Base-by-base conservation (phyloP, 192 early-diverging fungal species). In the Backusella tuberculispora region DNA sequence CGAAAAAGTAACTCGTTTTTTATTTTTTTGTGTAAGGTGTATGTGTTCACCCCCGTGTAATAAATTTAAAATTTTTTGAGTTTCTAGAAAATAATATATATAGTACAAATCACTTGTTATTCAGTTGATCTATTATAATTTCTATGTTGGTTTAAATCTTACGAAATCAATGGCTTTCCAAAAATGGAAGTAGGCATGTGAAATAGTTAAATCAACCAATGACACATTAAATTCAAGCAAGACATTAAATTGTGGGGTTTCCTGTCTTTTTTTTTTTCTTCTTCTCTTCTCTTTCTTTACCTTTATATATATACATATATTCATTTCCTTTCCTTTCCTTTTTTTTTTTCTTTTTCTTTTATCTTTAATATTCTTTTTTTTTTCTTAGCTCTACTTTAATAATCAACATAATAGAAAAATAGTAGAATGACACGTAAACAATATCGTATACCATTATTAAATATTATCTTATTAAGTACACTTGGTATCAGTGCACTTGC, bases 401-500 rank as follows among this genome's bases (percentile, higher is more conserved):
- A 53, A 60, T 26, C 19, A 60, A 24, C 53, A 60, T 24, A 60
- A 24, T 60, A 60, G 21, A 60, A 60, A 26, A 56, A 4, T 26
- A 60, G 24, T 56, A 60, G n/a, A 60, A 60, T 60, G 53, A 10
- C 53, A 60, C 53, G 53, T 60, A 60, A 60, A 60, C 53, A 60
- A 60, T 60, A 60, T 60, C 53, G 53, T 26, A 19, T 60, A 60
- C 53, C 53, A 60, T 13, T 60, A n/a, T 76, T 85, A 17, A 83
- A 88, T 66, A 53, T 88, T 29, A 76, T 85, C 41, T 76, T 88
- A 56, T 72, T 88, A 4, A 84, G 86, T 44, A 83, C 81, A 17
- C 79, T 88, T 75, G 76, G 83, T 72, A 19, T 81, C n/a, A 60
- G 74, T 9, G 77, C 78, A 21, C 40, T 79, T 34, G 72, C 75